Base-by-base conservation (phyloP, 768 basidiomycete species). In the Boletus insuetus region DNA sequence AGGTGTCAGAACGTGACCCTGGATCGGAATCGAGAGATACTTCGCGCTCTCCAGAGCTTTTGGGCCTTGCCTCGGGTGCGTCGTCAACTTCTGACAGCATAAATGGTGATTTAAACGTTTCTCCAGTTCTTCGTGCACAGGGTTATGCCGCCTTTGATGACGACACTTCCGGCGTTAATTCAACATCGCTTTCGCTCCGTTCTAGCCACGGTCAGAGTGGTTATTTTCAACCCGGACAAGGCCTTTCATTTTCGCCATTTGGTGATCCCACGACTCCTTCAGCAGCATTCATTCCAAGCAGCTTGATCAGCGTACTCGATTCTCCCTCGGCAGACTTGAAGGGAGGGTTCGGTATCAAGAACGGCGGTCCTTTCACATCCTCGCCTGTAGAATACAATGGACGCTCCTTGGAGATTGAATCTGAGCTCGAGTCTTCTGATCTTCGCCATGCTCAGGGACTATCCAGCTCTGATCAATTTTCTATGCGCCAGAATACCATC, bases 241-340 rank as follows among this genome's bases (percentile, higher is more conserved):
- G 40, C 26, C 66, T 65, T 24, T 72, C 71, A 3, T 85, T 86
- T 66, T 78, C 80, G 34, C 82, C 84, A 8, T 87, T 88, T 58
- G 68, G 67, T 45, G 83, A 83, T 54, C 58, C 57, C 22, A 66
- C 58, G 26, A 60, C 67, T 2, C 66, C 66, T n/a, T 78, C 80
- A 24, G 71, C 79, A 46, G 77, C 79, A 11, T 71, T 83, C 53
- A 81, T 87, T 53, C 81, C 85, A 34, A 77, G 78, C 45, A 77
- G 79, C 63, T 72, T 85, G 29, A 80, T 71, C 53, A 73, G 64
- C 26, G 61, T 73, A 17, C 63, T 84, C 58, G 73, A 78, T 49
- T 82, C 84, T 22, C 71, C 86, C 26, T 81, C 83, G 49, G 78
- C 78, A 46, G 81, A 82, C 56, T 84, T 83, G 80, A 77, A 78